Evolutionary conservation across 2,329 filamentous ascomycete species (phyloP).

Genomic region (Talaromyces albobiverticillius): DNA sequence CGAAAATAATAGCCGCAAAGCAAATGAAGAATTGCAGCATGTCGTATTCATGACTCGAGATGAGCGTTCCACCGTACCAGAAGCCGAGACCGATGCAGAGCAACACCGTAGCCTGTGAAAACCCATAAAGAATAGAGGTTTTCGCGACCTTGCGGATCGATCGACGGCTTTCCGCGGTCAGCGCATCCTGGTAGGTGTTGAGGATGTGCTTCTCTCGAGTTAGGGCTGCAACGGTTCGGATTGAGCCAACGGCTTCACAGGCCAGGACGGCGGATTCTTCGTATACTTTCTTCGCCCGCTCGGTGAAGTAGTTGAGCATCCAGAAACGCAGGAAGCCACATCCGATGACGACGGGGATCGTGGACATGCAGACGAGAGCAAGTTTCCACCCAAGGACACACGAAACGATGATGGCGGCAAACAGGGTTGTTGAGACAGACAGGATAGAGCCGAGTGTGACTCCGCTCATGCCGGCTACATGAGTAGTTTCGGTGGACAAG

Average conservation of each 20-base stretch:
- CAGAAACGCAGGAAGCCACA: constrained; percentile 42
- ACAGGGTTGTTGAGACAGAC: constrained; percentile 69
- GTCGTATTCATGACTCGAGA: constrained; percentile 49
- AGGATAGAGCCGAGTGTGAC: constrained; percentile 77
- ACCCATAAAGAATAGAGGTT: constrained; percentile 29
- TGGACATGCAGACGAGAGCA: constrained; percentile 60
- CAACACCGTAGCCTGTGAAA: constrained; percentile 29
- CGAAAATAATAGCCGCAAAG: constrained; percentile 43
- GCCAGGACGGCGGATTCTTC: constrained; percentile 49
- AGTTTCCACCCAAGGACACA: constrained; percentile 77
- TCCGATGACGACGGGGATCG: constrained; percentile 39
- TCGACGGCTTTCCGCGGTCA: constrained; percentile 54
- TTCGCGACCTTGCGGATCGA: constrained; percentile 70
- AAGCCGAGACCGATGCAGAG: constrained; percentile 49
- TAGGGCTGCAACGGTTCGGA: constrained; percentile 50
- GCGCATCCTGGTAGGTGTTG: constrained; percentile 31
- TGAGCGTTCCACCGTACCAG: constrained; percentile 64
- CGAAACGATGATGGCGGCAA: constrained; percentile 64
- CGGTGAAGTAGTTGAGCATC: constrained; percentile 48
- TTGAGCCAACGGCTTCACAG: constrained; percentile 50
- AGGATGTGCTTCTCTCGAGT: constrained; percentile 46
- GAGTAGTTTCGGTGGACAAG: constrained; percentile 68
- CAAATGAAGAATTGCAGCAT: constrained; percentile 43
- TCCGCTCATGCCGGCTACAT: constrained; percentile 58
- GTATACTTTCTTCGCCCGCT: constrained; percentile 43